Evolutionary conservation across 129 eudicot genomes (phyloP).

Genomic region (Tagetes erecta): DNA sequence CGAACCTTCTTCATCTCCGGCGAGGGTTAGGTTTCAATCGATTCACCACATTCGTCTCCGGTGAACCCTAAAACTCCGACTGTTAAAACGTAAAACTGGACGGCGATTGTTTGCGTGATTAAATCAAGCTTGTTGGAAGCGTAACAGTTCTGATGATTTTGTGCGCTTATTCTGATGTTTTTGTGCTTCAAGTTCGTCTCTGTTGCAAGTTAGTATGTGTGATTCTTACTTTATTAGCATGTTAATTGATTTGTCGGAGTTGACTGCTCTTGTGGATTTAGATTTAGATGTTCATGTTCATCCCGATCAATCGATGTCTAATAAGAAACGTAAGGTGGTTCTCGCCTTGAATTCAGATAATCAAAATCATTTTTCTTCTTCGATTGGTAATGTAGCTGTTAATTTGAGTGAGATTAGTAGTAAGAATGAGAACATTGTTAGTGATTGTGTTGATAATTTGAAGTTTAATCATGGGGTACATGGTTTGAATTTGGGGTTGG

Average conservation of each 20-base stretch:
- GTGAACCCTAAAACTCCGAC: too few species aligned
- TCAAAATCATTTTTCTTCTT: conserved; percentile 27
- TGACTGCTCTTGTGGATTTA: conserved; percentile 35
- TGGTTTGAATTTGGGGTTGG: conserved; percentile 57
- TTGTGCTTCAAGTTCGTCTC: too few species aligned
- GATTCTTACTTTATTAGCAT: too few species aligned
- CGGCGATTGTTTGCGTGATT: too few species aligned
- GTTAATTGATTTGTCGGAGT: conserved; percentile 33
- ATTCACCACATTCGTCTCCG: too few species aligned
- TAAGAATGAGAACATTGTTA: conserved; percentile 15
- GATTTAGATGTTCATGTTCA: background rate
- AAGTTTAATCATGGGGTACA: conserved; percentile 18
- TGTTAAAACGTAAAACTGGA: too few species aligned
- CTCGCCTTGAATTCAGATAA: conserved; percentile 38
- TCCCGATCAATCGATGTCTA: background rate
- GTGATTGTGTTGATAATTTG: conserved; percentile 12
- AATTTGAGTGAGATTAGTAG: conserved; percentile 18
- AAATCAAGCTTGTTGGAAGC: too few species aligned
- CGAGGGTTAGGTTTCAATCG: too few species aligned
- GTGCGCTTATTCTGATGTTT: too few species aligned
- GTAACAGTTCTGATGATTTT: too few species aligned
- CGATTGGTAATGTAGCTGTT: conserved; percentile 15
- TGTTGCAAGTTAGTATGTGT: too few species aligned
- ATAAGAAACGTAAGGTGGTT: conserved; percentile 28
- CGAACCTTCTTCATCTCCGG: too few species aligned